Evolutionary conservation across 2,329 filamentous ascomycete genomes (phyloP), one percentile per base, ranked within the genome.

Genomic region (Trichoderma sp.): DNA sequence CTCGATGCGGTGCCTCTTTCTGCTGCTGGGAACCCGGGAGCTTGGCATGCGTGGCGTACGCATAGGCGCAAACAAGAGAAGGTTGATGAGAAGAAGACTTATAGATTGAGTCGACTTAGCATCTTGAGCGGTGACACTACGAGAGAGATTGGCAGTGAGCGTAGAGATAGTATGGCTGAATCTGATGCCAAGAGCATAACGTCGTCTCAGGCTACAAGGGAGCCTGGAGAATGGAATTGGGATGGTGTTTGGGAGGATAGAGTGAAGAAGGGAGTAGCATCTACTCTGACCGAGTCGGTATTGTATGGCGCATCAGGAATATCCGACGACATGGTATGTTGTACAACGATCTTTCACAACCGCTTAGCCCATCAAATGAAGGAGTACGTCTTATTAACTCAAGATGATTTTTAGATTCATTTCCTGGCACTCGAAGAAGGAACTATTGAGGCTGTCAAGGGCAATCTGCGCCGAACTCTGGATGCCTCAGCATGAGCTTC

Each of bases 161-260:
- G 49, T 67, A 29, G 68, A 53, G 75, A 70, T 37, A 75, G 70
- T 37, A 58, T 47, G 47, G 14, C 43, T 31, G 53, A 65, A 8
- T 59, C 21, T 16, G 43, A 55, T n/a, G 29, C 52, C 5, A 68
- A 72, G 16, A 59, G 55, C 14, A 56, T 53, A 31, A 49, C 52
- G 21, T 43, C 52, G 21, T 43, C 27, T 24, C 33, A 21, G 21
- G 59, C 68, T 7, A 27, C 72, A 1, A 74, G 63, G 43, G 69
- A 69, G 35, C 93, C 93, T 0, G 92, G 91, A 7, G 91, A 97
- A 75, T 98, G 95, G 95, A 97, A 97, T 77, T 98, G 95, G 95
- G 93, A 97, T 75, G 94, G 95, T 0, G 95, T 98, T 0, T 99
- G 95, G 95, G 92, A 96, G 77, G 91, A 94, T 72, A 87, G 95